These are phyloP conservation scores for Purpureocillium lavendulum DNA, from an alignment of 2,329 filamentous ascomycete species.

Conservation along the genomic window DNA sequence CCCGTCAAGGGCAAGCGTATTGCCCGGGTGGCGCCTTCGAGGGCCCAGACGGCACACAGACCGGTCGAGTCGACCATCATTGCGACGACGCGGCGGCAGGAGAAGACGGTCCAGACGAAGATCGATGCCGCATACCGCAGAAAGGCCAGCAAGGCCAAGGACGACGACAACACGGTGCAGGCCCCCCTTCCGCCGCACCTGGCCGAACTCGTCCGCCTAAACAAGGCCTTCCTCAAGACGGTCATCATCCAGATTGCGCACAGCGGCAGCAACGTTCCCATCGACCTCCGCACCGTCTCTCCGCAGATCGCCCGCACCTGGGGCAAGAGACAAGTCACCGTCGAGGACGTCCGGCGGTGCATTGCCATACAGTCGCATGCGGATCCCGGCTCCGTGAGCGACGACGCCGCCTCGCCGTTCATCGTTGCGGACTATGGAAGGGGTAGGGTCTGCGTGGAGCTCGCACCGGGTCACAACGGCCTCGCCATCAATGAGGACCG, in stretches of 20 bases:
- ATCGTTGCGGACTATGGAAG: slow-evolving; percentile 43
- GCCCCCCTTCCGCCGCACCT: slow-evolving; percentile 40
- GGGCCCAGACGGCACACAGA: slow-evolving; percentile 19
- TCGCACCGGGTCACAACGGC: slow-evolving; percentile 28
- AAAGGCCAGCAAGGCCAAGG: slow-evolving; percentile 20
- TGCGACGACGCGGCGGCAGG: slow-evolving; percentile 18
- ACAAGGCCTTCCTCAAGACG: slow-evolving; percentile 60
- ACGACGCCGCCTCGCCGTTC: slow-evolving; percentile 25
- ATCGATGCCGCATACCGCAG: slow-evolving; percentile 25
- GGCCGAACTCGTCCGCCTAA: slow-evolving; percentile 52
- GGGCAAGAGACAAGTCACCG: slow-evolving; percentile 60
- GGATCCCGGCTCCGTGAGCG: slow-evolving; percentile 15
- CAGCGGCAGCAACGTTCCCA: slow-evolving; percentile 52
- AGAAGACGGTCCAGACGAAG: slow-evolving; percentile 21
- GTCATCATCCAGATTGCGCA: slow-evolving; percentile 63
- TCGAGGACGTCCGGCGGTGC: slow-evolving; percentile 58
- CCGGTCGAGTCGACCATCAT: slow-evolving; percentile 22
- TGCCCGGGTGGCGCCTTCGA: slow-evolving; percentile 19
- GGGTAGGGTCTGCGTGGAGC: slow-evolving; percentile 50
- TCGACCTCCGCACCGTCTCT: slow-evolving; percentile 53
- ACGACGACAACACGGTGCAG: slow-evolving; percentile 8
- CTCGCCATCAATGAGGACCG: slow-evolving; percentile 39
- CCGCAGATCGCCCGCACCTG: slow-evolving; percentile 59
- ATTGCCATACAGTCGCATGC: slow-evolving; percentile 48
- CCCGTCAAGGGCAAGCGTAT: slow-evolving; percentile 20